A percentile compares a stretch with the other conserved stretches of the same genome.
Evolutionary conservation across 371 early-diverging fungal species (phyloP).

Genomic region (Rhizopus delemar): DNA sequence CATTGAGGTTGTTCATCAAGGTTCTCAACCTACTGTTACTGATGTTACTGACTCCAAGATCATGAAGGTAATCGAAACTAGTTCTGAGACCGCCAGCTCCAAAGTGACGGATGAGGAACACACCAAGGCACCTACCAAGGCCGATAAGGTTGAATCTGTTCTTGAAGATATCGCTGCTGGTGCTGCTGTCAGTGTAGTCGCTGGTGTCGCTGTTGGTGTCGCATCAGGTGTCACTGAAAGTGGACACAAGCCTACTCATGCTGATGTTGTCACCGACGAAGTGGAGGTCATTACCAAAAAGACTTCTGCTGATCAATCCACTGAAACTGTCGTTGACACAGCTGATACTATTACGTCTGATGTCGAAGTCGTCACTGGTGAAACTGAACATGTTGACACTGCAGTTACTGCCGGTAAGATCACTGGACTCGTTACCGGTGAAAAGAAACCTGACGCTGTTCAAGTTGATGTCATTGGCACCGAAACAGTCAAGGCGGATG

Average conservation of each 20-base stretch:
- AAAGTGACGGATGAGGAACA: neutral
- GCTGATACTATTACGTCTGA: neutral
- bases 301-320: too few relatives aligned
- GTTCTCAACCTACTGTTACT: neutral
- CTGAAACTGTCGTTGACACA: neutral
- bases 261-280: too few relatives aligned
- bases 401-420: slow-evolving; percentile 6
- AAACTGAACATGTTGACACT: neutral
- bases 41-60: neutral
- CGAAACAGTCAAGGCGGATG: neutral
- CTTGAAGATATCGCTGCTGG: neutral
- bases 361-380: neutral
- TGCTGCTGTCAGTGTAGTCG: neutral
- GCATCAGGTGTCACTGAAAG: neutral
- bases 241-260: neutral
- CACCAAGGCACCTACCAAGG: neutral
- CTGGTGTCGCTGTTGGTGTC: neutral
- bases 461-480: neutral
- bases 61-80: neutral
- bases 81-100: neutral
- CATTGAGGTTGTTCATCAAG: slow-evolving; percentile 2
- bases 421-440: neutral
- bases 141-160: neutral
- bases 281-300: too few relatives aligned
- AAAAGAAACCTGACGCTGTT: neutral